A percentile compares a stretch with the other conserved stretches of the same genome.
These are phyloP conservation scores for Margaritispora aquatica DNA, from an alignment of 495 filamentous ascomycete species.

Conservation along the genomic window DNA sequence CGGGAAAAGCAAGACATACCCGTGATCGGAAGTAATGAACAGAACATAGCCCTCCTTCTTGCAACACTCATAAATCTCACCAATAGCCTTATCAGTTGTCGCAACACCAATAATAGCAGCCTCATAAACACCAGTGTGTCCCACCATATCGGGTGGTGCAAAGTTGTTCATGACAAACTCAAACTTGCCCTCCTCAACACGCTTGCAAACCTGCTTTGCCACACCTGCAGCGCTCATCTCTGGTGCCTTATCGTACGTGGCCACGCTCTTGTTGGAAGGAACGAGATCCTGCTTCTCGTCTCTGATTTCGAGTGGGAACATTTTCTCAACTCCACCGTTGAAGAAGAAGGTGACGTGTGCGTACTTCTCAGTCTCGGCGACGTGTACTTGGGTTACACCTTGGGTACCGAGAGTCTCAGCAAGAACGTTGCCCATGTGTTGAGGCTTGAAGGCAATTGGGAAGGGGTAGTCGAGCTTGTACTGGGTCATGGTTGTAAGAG, in stretches of 20 bases:
- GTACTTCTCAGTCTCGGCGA: slow-evolving; percentile 99
- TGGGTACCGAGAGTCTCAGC: slow-evolving; percentile 93
- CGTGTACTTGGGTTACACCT: slow-evolving; percentile 82
- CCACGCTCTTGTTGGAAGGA: slow-evolving; percentile 63
- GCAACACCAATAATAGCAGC: slow-evolving; percentile 83
- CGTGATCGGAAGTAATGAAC: slow-evolving; percentile 94
- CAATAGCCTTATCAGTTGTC: slow-evolving; percentile 90
- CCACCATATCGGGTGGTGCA: slow-evolving; percentile 98
- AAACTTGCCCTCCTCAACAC: slow-evolving; percentile 73
- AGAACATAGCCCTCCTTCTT: slow-evolving; percentile 87
- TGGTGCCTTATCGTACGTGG: slow-evolving; percentile 96
- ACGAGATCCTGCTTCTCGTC: slow-evolving; percentile 53
- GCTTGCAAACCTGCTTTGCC: slow-evolving; percentile 77
- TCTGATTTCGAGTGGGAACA: slow-evolving; percentile 82
- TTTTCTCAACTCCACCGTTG: slow-evolving; percentile 97
- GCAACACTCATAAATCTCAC: slow-evolving; percentile 83
- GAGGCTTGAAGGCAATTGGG: slow-evolving; percentile 87
- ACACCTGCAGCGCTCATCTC: slow-evolving; percentile 91
- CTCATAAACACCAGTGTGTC: slow-evolving; percentile 95
- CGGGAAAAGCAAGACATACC: slow-evolving; percentile 43
- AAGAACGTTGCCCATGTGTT: slow-evolving; percentile 93
- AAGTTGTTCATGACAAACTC: slow-evolving; percentile 99
- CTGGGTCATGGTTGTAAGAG: slow-evolving; percentile 95
- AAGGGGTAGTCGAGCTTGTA: slow-evolving; percentile 96
- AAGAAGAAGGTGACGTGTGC: slow-evolving; percentile 99